phyloP scores from a whole-genome alignment of 805 yeast genomes.

The Groenewaldozyma salmanticensis region DNA sequence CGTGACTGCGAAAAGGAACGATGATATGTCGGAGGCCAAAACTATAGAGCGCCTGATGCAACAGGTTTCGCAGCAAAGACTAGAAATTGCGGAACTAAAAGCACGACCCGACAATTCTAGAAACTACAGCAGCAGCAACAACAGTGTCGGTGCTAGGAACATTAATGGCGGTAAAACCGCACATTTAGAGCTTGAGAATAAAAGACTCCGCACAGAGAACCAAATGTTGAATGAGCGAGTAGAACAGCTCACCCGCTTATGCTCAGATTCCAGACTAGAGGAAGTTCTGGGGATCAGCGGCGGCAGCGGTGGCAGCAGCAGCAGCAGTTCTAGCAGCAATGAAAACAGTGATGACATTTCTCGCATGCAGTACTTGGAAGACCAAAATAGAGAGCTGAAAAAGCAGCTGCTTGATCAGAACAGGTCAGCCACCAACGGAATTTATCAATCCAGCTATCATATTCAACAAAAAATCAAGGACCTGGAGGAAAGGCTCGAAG shows the following conservation, averaged over 20 bases:
- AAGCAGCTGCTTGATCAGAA: slow-evolving; percentile 14
- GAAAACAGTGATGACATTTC: slow-evolving; percentile 34
- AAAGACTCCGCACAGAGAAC: too few species aligned
- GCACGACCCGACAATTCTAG: too few species aligned
- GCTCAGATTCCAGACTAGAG: slow-evolving; percentile 37
- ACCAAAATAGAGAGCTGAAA: slow-evolving; percentile 31
- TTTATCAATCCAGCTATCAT: slow-evolving; percentile 3
- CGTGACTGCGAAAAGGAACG: slow-evolving; percentile 47
- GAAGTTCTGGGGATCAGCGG: slow-evolving; percentile 40
- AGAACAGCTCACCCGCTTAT: slow-evolving; percentile 56
- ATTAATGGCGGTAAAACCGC: slow-evolving; percentile 21
- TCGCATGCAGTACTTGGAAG: slow-evolving; percentile 51
- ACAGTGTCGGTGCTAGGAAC: slow-evolving; percentile 5
- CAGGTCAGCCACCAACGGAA: not conserved
- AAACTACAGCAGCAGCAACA: too few species aligned
- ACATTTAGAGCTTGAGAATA: slow-evolving; percentile 34
- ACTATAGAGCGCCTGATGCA: slow-evolving; percentile 46
- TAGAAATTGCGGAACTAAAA: slow-evolving; percentile 35
- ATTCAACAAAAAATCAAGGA: slow-evolving; percentile 36
- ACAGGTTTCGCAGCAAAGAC: slow-evolving; percentile 53
- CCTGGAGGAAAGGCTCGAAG: slow-evolving; percentile 59
- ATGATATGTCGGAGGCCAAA: slow-evolving; percentile 30
- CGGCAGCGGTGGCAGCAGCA: slow-evolving; percentile 17
- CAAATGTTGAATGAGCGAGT: slow-evolving; percentile 53
- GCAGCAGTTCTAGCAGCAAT: slow-evolving; percentile 7